Evolutionary conservation across 179 eudicot genomes (phyloP).

Genomic region (Carnegiea gigantea): DNA sequence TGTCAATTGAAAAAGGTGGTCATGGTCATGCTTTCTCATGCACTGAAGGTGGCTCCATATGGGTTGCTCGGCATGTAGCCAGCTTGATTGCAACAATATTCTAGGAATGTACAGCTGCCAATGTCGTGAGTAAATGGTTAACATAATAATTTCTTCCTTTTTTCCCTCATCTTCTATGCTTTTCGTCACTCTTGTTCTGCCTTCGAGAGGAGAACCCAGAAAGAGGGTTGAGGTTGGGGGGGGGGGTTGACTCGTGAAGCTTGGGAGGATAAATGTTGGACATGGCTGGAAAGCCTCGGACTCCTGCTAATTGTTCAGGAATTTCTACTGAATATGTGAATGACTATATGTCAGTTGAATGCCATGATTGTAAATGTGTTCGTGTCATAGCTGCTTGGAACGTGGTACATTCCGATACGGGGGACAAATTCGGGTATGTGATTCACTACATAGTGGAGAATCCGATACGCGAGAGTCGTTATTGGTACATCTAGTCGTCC

Average conservation of each 20-base stretch:
- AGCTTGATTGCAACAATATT: conserved; percentile 40
- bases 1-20: conserved; percentile 72
- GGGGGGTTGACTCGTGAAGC: background rate
- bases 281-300: background rate
- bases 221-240: too few relatives aligned
- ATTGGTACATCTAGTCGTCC: too few relatives aligned
- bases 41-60: conserved; percentile 74
- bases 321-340: background rate
- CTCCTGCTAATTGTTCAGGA: background rate
- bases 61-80: conserved; percentile 85
- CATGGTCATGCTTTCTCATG: conserved; percentile 77
- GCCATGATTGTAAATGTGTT: background rate
- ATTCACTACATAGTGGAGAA: too few relatives aligned
- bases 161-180: background rate
- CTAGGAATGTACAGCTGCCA: conserved; percentile 8
- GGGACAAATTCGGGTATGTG: too few relatives aligned
- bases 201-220: background rate
- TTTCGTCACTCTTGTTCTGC: background rate
- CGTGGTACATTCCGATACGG: too few relatives aligned
- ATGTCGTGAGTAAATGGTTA: background rate
- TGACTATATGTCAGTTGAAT: background rate
- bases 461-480: too few relatives aligned
- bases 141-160: background rate
- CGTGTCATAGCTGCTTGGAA: too few relatives aligned
- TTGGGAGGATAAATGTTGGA: background rate